Evolutionary conservation across 169 alveolate genomes (phyloP).

Genomic region (Plasmodium vivax): DNA sequence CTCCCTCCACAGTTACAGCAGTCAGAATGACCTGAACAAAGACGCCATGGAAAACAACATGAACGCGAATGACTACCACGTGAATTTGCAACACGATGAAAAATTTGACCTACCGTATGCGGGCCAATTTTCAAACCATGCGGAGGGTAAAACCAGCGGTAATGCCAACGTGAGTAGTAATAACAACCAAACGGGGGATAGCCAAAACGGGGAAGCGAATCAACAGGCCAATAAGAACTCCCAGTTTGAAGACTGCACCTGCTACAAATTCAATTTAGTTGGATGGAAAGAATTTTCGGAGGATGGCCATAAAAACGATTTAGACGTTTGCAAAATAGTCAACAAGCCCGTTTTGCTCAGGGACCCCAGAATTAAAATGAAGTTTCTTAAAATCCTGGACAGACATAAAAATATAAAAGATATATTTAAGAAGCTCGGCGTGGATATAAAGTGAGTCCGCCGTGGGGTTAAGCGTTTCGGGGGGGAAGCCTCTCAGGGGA

Average conservation of each 20-base stretch:
- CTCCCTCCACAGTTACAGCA: conserved; percentile 1
- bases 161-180: not conserved
- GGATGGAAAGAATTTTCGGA: conserved; percentile 76
- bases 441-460: conserved; percentile 43
- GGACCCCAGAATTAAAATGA: conserved; percentile 75
- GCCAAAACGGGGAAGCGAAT: not conserved
- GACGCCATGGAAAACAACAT: not conserved
- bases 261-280: conserved; percentile 48
- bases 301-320: conserved; percentile 73
- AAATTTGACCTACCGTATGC: not conserved
- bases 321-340: conserved; percentile 75
- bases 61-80: not conserved
- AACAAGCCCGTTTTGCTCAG: conserved; percentile 61
- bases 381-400: conserved; percentile 70
- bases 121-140: not conserved
- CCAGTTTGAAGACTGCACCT: conserved; percentile 42
- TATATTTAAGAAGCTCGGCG: conserved; percentile 69
- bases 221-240: not conserved
- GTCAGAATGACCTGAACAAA: not conserved
- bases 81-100: not conserved
- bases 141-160: not conserved
- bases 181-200: not conserved
- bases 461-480: not conserved
- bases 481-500: not conserved
- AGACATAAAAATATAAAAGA: conserved; percentile 72